Conservation (phyloP, 75 land plant genomes). For the Sequoiadendron giganteum region DNA sequence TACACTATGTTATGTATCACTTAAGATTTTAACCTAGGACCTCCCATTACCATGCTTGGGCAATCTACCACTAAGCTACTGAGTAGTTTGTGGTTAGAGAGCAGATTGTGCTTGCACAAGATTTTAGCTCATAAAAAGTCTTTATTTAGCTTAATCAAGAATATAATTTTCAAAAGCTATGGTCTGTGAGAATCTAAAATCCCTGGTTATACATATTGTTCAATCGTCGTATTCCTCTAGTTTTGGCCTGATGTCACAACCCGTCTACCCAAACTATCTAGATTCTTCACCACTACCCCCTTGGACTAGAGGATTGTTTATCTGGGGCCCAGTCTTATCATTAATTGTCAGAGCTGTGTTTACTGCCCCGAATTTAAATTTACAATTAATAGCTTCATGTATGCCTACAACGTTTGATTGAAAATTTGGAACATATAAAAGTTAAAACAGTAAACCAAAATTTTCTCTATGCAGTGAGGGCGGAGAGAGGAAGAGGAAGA, state of each 20-base stretch:
- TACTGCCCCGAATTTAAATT: neutral
- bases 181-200: neutral
- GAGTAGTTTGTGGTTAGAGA: neutral
- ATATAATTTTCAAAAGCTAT: neutral
- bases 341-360: neutral
- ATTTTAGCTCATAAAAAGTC: neutral
- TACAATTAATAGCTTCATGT: neutral
- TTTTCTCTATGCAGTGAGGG: constrained; percentile 6
- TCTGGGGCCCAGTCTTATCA: neutral
- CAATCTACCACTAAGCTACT: neutral
- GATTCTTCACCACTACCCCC: neutral
- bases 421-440: neutral
- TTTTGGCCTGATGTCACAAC: neutral
- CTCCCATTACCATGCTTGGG: neutral
- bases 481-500: constrained; percentile 13
- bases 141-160: neutral
- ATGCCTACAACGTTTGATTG: neutral
- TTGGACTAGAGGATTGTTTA: neutral
- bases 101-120: neutral
- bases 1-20: too few relatives aligned
- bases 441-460: neutral
- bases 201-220: neutral
- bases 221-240: neutral
- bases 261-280: neutral
- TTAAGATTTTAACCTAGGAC: neutral